Percentiles rank a stretch among this genome's conserved stretches.
These are phyloP conservation scores for Ophiostoma triangulosporum DNA, from an alignment of 2,329 filamentous ascomycete species.

Conservation along the genomic window DNA sequence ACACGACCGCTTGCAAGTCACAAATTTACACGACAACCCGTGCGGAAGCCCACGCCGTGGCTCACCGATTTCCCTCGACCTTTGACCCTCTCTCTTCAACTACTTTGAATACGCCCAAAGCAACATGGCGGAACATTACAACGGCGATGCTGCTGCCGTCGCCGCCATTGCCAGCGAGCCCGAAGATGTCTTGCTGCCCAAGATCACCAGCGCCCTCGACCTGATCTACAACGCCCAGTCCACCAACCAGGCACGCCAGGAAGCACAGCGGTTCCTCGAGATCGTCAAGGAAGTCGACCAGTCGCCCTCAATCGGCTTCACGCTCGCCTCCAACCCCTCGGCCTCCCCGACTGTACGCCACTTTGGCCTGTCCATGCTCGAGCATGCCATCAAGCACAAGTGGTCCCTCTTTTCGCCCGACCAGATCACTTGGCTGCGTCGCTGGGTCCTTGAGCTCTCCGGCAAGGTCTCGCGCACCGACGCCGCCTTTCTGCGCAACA, in stretches of 20 bases:
- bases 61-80: neutral
- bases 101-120: neutral
- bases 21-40: neutral
- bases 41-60: neutral
- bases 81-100: neutral
- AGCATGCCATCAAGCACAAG: constrained; percentile 75
- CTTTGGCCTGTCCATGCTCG: constrained; percentile 83
- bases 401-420: constrained; percentile 61
- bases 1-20: neutral
- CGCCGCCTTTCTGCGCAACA: constrained; percentile 76
- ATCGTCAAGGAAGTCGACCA: constrained; percentile 64
- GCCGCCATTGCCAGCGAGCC: constrained; percentile 8
- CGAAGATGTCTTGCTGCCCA: constrained; percentile 33
- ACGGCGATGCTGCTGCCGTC: neutral
- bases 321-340: constrained; percentile 59
- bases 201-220: constrained; percentile 73
- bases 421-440: constrained; percentile 54
- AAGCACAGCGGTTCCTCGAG: constrained; percentile 79
- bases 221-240: constrained; percentile 76
- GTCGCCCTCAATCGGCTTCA: constrained; percentile 75
- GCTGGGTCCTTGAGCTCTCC: constrained; percentile 69
- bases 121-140: neutral
- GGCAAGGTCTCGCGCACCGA: constrained; percentile 58
- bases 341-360: constrained; percentile 78
- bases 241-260: constrained; percentile 64